Evolutionary conservation across 2,329 filamentous ascomycete genomes (phyloP).

Genomic region (Xylariaceae sp.): DNA sequence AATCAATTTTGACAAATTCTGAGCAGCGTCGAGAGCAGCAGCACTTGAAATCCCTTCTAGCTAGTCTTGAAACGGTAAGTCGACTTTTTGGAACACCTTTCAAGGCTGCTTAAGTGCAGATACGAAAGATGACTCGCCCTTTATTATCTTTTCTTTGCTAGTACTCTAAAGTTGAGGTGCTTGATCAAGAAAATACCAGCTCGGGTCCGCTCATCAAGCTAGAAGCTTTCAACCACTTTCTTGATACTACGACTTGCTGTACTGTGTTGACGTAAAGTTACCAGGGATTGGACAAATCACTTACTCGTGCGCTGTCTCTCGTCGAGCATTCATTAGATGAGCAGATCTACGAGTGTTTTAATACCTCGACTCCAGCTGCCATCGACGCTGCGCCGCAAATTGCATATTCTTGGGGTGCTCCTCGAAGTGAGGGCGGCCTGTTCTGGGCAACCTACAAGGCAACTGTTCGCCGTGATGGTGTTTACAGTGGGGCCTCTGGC

Average conservation of each 20-base stretch:
- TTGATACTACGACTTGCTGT: slow-evolving; percentile 1
- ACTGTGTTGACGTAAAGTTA: slow-evolving; percentile 8
- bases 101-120: too few species aligned
- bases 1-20: slow-evolving; percentile 12
- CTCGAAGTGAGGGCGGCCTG: slow-evolving; percentile 42
- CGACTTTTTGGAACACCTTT: background rate
- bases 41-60: slow-evolving; percentile 19
- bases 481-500: slow-evolving; percentile 30
- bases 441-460: slow-evolving; percentile 54
- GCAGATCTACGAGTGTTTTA: slow-evolving; percentile 44
- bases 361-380: slow-evolving; percentile 36
- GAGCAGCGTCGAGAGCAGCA: slow-evolving; percentile 17
- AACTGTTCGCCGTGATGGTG: slow-evolving; percentile 24
- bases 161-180: slow-evolving; percentile 1
- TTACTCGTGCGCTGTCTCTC: slow-evolving; percentile 35
- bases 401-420: slow-evolving; percentile 37
- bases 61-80: slow-evolving; percentile 22
- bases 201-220: background rate
- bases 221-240: background rate
- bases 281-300: slow-evolving; percentile 36
- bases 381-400: slow-evolving; percentile 32
- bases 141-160: too few species aligned
- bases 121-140: too few species aligned
- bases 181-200: slow-evolving; percentile 6
- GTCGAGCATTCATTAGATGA: slow-evolving; percentile 39